phyloP scores from a whole-genome alignment of 1,284 basidiomycete species.

The Pisolithus thermaeus region DNA sequence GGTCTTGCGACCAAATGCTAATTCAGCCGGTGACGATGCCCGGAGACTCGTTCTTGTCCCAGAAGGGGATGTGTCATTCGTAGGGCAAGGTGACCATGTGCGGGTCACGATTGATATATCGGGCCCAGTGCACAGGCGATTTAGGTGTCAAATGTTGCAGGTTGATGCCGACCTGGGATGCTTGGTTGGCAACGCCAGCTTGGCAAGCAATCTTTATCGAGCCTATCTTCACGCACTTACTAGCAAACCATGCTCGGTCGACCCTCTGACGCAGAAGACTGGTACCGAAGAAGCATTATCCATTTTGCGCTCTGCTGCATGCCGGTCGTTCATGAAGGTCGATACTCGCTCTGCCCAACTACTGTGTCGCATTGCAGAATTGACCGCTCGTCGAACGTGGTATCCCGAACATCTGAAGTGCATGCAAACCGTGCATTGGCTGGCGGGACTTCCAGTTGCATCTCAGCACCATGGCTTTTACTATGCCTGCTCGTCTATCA shows the following conservation, averaged over 20 bases:
- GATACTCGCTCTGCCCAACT: slow-evolving; percentile 23
- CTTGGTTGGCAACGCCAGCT: slow-evolving; percentile 29
- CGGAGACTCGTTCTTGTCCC: slow-evolving; percentile 10
- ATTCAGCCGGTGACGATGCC: too few relatives aligned
- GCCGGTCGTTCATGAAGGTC: slow-evolving; percentile 35
- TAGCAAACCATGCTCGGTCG: slow-evolving; percentile 33
- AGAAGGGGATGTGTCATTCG: slow-evolving; percentile 19
- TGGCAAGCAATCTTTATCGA: slow-evolving; percentile 34
- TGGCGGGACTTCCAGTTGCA: slow-evolving; percentile 9
- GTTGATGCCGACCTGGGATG: slow-evolving; percentile 35
- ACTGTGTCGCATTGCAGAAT: slow-evolving; percentile 27
- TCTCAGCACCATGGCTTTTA: slow-evolving; percentile 32
- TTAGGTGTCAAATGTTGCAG: slow-evolving; percentile 33
- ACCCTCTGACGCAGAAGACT: slow-evolving; percentile 39
- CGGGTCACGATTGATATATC: too few relatives aligned
- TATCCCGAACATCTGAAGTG: slow-evolving; percentile 32
- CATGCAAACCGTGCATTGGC: slow-evolving; percentile 32
- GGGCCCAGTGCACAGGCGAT: background rate
- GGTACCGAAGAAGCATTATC: slow-evolving; percentile 40
- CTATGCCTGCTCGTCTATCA: slow-evolving; percentile 21
- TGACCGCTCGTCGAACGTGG: slow-evolving; percentile 33
- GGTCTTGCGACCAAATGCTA: background rate
- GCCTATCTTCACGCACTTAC: slow-evolving; percentile 44
- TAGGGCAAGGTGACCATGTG: too few relatives aligned
- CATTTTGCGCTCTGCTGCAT: slow-evolving; percentile 33